Conservation (phyloP, 768 basidiomycete species). For the Naganishia vaughanmartiniae region DNA sequence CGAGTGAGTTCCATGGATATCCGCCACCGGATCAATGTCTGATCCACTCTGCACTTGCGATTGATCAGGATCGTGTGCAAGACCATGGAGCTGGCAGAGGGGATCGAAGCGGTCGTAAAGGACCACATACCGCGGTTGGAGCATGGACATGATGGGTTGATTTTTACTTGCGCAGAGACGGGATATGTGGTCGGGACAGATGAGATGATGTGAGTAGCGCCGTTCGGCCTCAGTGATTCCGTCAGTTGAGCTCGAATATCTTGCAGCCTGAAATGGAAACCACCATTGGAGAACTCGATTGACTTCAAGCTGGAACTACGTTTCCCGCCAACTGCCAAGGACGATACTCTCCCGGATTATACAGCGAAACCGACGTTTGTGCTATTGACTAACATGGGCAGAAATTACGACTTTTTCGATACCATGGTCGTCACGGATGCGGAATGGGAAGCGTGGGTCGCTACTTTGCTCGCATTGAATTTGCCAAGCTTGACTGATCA, state of each 20-base stretch:
- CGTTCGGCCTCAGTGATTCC: background rate
- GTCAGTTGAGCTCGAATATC: background rate
- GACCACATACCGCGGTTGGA: conserved; percentile 78
- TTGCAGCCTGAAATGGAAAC: conserved; percentile 93
- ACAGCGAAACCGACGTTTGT: conserved; percentile 80
- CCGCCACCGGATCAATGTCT: background rate
- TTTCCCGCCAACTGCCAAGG: conserved; percentile 67
- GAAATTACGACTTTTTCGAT: conserved; percentile 77
- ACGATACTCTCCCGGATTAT: conserved; percentile 69
- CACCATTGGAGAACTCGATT: conserved; percentile 93
- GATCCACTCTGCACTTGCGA: background rate
- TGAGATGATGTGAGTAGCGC: conserved; percentile 67
- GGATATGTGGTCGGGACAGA: conserved; percentile 83
- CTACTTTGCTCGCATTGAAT: background rate
- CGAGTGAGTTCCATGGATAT: conserved; percentile 61
- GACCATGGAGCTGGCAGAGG: conserved; percentile 79
- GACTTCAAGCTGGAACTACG: conserved; percentile 95
- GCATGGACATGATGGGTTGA: conserved; percentile 92
- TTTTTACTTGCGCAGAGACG: conserved; percentile 87
- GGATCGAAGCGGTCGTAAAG: conserved; percentile 77
- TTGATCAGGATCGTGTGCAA: conserved; percentile 74
- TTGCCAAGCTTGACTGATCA: background rate
- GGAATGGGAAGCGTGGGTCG: conserved; percentile 85
- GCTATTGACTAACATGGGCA: conserved; percentile 60
- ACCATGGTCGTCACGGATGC: conserved; percentile 77